Evolutionary conservation across 129 eudicot species (phyloP).

Genomic region (Artemisia argyi): DNA sequence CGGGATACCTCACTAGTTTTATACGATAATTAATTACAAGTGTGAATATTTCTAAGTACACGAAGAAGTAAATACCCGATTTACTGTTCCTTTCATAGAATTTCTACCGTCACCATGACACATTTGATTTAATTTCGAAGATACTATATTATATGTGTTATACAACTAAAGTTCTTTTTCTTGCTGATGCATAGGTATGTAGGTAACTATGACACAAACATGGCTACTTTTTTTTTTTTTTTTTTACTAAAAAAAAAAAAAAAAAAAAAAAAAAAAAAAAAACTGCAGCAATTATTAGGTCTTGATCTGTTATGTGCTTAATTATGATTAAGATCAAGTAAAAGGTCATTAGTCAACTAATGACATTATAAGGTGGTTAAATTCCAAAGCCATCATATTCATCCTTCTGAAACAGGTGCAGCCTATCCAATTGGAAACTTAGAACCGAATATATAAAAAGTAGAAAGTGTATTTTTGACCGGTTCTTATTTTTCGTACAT

Average conservation of each 20-base stretch:
- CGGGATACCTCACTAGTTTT: too few species aligned
- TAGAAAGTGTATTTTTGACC: slow-evolving; percentile 14
- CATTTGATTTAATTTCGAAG: background rate
- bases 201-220: slow-evolving; percentile 11
- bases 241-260: too few species aligned
- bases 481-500: background rate
- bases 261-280: too few species aligned
- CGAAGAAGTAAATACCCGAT: too few species aligned
- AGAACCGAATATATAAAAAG: slow-evolving; percentile 10
- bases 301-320: background rate
- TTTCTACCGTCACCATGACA: background rate
- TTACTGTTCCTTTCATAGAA: background rate
- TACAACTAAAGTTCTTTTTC: background rate
- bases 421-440: slow-evolving; percentile 10
- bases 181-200: slow-evolving; percentile 13
- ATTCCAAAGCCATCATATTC: background rate
- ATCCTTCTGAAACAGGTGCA: slow-evolving; percentile 13
- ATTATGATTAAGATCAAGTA: slow-evolving; percentile 2
- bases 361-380: slow-evolving; percentile 7
- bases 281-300: background rate
- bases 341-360: slow-evolving; percentile 8
- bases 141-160: background rate
- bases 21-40: background rate
- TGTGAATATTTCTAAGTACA: background rate
- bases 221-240: background rate